Evolutionary conservation across 805 yeast genomes (phyloP).

Genomic region (Myxozyma geophila): DNA sequence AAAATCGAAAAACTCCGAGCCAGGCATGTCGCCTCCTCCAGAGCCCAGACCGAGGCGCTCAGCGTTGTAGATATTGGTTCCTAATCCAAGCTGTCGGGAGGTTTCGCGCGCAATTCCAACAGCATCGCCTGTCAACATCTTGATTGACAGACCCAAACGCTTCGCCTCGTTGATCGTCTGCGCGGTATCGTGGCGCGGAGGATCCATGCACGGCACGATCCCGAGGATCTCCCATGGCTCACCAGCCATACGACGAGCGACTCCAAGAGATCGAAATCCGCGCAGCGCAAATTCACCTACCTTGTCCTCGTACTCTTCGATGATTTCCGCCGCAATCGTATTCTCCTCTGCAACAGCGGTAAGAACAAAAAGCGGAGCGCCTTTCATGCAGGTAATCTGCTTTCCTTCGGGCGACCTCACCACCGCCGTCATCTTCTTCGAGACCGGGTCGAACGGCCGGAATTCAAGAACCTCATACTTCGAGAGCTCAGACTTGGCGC

Average conservation of each 20-base stretch:
- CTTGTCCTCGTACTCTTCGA: conserved; percentile 92
- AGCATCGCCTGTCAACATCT: conserved; percentile 99
- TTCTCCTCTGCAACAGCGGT: conserved; percentile 96
- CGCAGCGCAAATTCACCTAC: conserved; percentile 96
- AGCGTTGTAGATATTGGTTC: conserved; percentile 94
- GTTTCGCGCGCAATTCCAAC: conserved; percentile 98
- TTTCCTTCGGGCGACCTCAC: conserved; percentile 96
- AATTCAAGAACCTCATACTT: conserved; percentile 93
- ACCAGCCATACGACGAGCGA: conserved; percentile 97
- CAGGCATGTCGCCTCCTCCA: conserved; percentile 67
- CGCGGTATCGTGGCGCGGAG: conserved; percentile 98
- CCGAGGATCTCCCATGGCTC: conserved; percentile 98
- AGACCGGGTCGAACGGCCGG: conserved; percentile 97
- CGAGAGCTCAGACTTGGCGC: conserved; percentile 88
- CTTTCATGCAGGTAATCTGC: conserved; percentile 92
- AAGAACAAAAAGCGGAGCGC: conserved; percentile 96
- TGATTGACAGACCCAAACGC: conserved; percentile 86
- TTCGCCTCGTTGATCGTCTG: conserved; percentile 91
- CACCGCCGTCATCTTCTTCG: conserved; percentile 91
- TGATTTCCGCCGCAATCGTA: conserved; percentile 91
- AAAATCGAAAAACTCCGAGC: conserved; percentile 66
- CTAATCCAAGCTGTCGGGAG: conserved; percentile 94
- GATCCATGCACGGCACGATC: conserved; percentile 98
- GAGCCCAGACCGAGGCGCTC: conserved; percentile 95
- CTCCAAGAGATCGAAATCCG: conserved; percentile 98